Evolutionary conservation across 768 basidiomycete species (phyloP), one percentile per base, ranked within the genome.

Genomic region (Tylopilus vinaceipallidus): DNA sequence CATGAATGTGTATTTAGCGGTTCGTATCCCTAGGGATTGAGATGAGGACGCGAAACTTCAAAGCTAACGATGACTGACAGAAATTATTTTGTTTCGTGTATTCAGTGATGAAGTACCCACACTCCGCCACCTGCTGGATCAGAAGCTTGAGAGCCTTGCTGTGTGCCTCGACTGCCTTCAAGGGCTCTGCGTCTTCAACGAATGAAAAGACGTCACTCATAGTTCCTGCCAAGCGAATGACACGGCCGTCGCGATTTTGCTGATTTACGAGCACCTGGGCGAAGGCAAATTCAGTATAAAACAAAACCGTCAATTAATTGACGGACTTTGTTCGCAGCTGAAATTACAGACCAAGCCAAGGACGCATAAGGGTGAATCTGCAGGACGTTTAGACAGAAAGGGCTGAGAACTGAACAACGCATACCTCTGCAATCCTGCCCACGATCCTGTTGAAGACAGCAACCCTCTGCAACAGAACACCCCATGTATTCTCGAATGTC

Each of bases 51-150:
- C 12, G 5, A 1, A 0, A 19, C 22, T 6, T 24, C 16, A 34
- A 45, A 29, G 26, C 3, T 6, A 16, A 33, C 3, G 17, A 37
- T 2, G 10, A 55, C 59, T 22, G 2, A 60, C 59, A 62, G 17
- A 60, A 62, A 14, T 11, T 52, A 8, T 36, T 42, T 29, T 54
- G 49, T 17, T 52, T 62, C 26, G 53, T 42, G 8, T 62, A 62
- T 37, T 61, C 59, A 2, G 53, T n/a, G 16, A 60, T 58, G 45
- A 60, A 60, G 26, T 62, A 62, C 6, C 59, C 59, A 32, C 59
- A 61, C 40, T 61, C 59, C 22, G 59, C 58, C 34, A 61, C 50
- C 14, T 61, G 60, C 11, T 47, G 60, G 23, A 61, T 42, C n/a
- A 61, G 22, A 40, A 42, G 30, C 34, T 16, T 55, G 27, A 59